Base-by-base conservation (phyloP, 352 stramenopile species). In the Phytopythium kandeliae region DNA sequence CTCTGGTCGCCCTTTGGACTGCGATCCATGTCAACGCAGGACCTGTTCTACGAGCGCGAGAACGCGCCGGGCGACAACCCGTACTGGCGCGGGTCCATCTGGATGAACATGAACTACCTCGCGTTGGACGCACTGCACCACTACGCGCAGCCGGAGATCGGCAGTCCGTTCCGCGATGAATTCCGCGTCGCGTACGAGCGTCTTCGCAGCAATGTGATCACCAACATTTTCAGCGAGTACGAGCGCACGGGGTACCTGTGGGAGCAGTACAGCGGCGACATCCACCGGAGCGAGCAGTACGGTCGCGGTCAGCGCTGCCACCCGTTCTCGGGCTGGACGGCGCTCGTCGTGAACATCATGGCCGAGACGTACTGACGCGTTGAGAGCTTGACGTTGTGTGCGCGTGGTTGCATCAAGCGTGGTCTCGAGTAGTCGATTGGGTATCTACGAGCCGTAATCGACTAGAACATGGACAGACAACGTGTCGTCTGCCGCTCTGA, bases 91-190 rank as follows among this genome's bases (percentile, higher is more conserved):
- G 93, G 93, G 35, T 76, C 91, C 35, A 96, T 98, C 54, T 98
- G 93, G 93, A 91, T 98, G 50, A 96, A 96, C 57, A 61, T 87
- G 16, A 98, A 98, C 68, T 98, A 96, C 60, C 66, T 98, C 25
- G 87, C 86, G 45, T 55, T 97, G 28, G 68, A 79, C 58, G 84
- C 86, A 22, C 68, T 96, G 26, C 69, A 95, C 48, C 54, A 92
- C 60, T 96, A 96, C 51, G 71, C 68, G 19, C 46, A 77, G 21
- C 57, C 62, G 1, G 59, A 47, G 13, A 71, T 59, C 5, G 57
- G 55, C 16, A 78, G 69, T 55, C 69, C 75, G 35, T 85, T 72
- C 51, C 71, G 75, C 35, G 38, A 42, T 0, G 54, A 74, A n/a
- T 81, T 82, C 41, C 38, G 41, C 3, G 41, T 58, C n/a, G 50